A percentile compares a stretch with the other conserved stretches of the same genome.
These are phyloP conservation scores for Flaveria floridana DNA, from an alignment of 140 eudicot genomes.

Conservation along the genomic window DNA sequence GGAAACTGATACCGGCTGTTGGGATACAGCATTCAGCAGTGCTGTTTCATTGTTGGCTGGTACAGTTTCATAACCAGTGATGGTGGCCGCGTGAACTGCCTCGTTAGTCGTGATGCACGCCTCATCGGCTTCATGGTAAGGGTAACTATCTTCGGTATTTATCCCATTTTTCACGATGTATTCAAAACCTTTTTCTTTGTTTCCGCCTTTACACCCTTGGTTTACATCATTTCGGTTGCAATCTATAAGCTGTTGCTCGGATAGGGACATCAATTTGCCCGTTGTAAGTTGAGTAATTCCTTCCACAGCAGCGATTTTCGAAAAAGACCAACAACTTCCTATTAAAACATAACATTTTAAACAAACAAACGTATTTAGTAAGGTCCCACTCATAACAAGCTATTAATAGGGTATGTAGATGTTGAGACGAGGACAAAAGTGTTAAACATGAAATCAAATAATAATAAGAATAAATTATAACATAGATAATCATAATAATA, in stretches of 20 bases:
- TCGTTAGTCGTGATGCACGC: background rate
- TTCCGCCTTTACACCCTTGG: constrained; percentile 40
- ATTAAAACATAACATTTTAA: background rate
- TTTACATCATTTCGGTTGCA: constrained; percentile 28
- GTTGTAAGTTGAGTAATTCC: constrained; percentile 39
- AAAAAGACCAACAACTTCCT: constrained; percentile 54
- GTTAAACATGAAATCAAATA: too few species aligned
- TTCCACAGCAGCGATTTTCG: constrained; percentile 47
- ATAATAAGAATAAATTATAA: too few species aligned
- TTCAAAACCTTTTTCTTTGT: constrained; percentile 28
- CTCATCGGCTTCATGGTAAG: background rate
- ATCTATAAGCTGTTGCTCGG: constrained; percentile 49
- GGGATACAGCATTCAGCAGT: background rate
- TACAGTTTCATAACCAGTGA: background rate
- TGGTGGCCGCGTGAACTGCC: background rate
- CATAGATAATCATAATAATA: too few species aligned
- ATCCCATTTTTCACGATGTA: constrained; percentile 13
- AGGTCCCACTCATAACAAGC: background rate
- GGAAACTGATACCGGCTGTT: constrained; percentile 18
- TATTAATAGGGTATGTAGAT: too few species aligned
- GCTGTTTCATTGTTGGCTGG: constrained; percentile 11
- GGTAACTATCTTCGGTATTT: constrained; percentile 2
- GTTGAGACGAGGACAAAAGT: too few species aligned
- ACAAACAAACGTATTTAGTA: background rate
- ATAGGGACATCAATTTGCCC: constrained; percentile 34